These are phyloP conservation scores for Candida glucosophila DNA, from an alignment of 1,139 yeast genomes.

Conservation along the genomic window DNA sequence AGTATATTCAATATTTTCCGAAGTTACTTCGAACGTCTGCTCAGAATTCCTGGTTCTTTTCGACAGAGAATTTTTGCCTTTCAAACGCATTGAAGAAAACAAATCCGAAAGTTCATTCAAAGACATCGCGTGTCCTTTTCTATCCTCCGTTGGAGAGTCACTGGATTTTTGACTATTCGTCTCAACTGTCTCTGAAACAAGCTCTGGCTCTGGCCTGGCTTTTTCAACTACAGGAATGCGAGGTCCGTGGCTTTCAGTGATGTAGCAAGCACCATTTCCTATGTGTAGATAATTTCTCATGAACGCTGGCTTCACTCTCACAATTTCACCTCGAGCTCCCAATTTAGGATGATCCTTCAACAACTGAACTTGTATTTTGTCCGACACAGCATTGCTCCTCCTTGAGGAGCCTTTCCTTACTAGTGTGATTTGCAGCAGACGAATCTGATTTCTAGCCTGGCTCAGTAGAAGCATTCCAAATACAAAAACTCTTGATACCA, in stretches of 20 bases:
- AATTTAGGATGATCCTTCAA: conserved; percentile 54
- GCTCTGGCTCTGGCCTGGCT: conserved; percentile 7
- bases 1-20: too few relatives aligned
- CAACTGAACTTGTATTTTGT: conserved; percentile 62
- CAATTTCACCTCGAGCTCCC: conserved; percentile 64
- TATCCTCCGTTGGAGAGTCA: conserved; percentile 1
- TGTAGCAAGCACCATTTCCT: conserved; percentile 64
- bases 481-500: too few relatives aligned
- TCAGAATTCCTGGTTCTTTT: too few relatives aligned
- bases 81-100: conserved; percentile 25
- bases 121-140: conserved; percentile 21
- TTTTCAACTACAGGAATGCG: conserved; percentile 51
- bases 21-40: too few relatives aligned
- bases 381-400: too few relatives aligned
- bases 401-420: too few relatives aligned
- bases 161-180: conserved; percentile 5
- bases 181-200: conserved; percentile 6
- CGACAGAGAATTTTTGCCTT: too few relatives aligned
- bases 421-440: too few relatives aligned
- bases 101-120: conserved; percentile 31
- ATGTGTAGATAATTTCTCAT: conserved; percentile 77
- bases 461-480: too few relatives aligned
- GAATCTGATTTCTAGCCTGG: too few relatives aligned
- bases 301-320: conserved; percentile 68
- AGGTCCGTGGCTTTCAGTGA: conserved; percentile 45